These are phyloP conservation scores for Truncatella angustata DNA, from an alignment of 2,329 filamentous ascomycete species.

Conservation along the genomic window DNA sequence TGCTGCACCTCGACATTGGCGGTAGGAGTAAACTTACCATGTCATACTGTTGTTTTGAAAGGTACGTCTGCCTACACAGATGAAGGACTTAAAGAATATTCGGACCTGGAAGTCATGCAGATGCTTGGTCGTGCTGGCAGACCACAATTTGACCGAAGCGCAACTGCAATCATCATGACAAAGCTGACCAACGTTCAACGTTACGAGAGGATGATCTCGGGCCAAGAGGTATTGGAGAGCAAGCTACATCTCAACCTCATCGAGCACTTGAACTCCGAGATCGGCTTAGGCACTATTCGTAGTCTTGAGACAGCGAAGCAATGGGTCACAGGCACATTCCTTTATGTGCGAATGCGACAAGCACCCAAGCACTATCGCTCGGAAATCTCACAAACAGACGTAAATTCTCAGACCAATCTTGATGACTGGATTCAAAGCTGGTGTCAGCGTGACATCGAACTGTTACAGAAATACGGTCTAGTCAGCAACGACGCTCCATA, in stretches of 20 bases:
- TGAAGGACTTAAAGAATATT: slow-evolving; percentile 64
- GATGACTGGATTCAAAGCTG: slow-evolving; percentile 68
- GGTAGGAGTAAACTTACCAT: slow-evolving; percentile 80
- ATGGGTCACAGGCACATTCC: slow-evolving; percentile 77
- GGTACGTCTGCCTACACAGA: slow-evolving; percentile 69
- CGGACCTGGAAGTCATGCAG: slow-evolving; percentile 84
- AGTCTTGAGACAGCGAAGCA: slow-evolving; percentile 63
- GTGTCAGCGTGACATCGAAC: slow-evolving; percentile 65
- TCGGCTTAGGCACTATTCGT: slow-evolving; percentile 70
- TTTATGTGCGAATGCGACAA: slow-evolving; percentile 69
- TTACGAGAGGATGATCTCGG: slow-evolving; percentile 74
- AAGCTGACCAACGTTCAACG: slow-evolving; percentile 58
- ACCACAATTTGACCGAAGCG: slow-evolving; percentile 77
- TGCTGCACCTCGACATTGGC: slow-evolving; percentile 86
- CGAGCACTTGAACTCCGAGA: slow-evolving; percentile 82
- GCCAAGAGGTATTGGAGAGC: slow-evolving; percentile 73
- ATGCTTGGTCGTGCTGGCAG: slow-evolving; percentile 84
- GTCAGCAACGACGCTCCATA: slow-evolving; percentile 50
- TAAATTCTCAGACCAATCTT: slow-evolving; percentile 32
- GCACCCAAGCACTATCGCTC: slow-evolving; percentile 68
- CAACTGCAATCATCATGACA: slow-evolving; percentile 78
- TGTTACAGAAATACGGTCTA: slow-evolving; percentile 60
- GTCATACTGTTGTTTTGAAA: slow-evolving; percentile 80
- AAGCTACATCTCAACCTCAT: slow-evolving; percentile 75
- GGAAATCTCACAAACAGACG: slow-evolving; percentile 22